Conservation (phyloP, 2,329 filamentous ascomycete species). For the Zymoseptoria pseudotritici region DNA sequence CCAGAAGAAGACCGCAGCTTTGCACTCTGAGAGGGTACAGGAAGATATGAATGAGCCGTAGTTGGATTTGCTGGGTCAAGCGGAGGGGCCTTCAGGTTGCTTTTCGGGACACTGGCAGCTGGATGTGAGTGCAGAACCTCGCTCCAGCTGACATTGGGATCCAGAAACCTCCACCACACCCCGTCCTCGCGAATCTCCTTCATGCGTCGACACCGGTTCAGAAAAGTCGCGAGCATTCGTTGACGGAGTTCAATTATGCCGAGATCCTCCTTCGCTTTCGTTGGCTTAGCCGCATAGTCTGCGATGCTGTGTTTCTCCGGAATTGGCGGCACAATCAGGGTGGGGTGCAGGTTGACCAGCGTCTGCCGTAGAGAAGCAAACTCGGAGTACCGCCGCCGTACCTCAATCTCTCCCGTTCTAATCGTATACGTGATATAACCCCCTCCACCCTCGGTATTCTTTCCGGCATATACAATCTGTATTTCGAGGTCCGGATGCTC, state of each 20-base stretch:
- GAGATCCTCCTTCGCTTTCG: conserved; percentile 93
- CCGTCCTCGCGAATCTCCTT: conserved; percentile 85
- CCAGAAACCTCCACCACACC: conserved; percentile 95
- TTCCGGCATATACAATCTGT: conserved; percentile 87
- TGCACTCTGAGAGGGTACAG: conserved; percentile 74
- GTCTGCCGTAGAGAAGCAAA: conserved; percentile 87
- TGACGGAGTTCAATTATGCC: conserved; percentile 95
- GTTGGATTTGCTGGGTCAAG: conserved; percentile 90
- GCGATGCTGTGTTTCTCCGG: conserved; percentile 99
- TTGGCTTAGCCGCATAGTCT: conserved; percentile 95
- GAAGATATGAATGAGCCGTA: conserved; percentile 76
- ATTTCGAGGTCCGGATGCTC: conserved; percentile 88
- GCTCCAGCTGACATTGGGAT: conserved; percentile 94
- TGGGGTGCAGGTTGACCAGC: conserved; percentile 85
- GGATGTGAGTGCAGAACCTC: conserved; percentile 94
- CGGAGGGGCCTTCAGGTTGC: conserved; percentile 89
- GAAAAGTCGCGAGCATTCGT: conserved; percentile 90
- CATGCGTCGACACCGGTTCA: conserved; percentile 91
- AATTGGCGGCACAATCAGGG: conserved; percentile 90
- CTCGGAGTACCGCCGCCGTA: conserved; percentile 90
- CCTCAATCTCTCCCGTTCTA: conserved; percentile 87
- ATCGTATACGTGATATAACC: conserved; percentile 98
- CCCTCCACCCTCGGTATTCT: conserved; percentile 85
- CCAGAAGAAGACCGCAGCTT: conserved; percentile 61
- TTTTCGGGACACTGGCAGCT: conserved; percentile 85